Evolutionary conservation across 331 rosid species (phyloP).

Genomic region (Phaseolus coccineus): DNA sequence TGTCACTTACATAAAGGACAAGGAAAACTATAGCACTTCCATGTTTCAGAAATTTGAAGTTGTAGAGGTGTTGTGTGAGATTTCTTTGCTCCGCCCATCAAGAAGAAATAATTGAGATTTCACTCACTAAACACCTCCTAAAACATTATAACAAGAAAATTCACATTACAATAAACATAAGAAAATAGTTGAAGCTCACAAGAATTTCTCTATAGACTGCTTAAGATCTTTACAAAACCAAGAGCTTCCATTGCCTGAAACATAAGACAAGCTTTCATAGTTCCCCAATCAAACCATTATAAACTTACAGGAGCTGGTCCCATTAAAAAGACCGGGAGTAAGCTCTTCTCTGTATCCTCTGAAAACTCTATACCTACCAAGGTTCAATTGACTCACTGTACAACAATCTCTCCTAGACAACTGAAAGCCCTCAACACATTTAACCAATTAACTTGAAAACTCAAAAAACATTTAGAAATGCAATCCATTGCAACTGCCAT

Average conservation of each 20-base stretch:
- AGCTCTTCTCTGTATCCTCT: constrained; percentile 49
- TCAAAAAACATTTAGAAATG: constrained; percentile 52
- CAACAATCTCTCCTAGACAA: constrained; percentile 49
- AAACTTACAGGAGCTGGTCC: constrained; percentile 50
- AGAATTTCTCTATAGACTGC: constrained; percentile 34
- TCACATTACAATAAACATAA: background rate
- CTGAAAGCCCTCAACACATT: constrained; percentile 27
- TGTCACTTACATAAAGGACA: too few species aligned
- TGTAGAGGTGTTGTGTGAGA: background rate
- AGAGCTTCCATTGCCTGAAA: constrained; percentile 32
- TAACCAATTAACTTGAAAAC: constrained; percentile 26
- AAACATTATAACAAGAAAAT: background rate
- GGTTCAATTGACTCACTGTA: constrained; percentile 56
- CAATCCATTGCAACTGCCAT: constrained; percentile 62
- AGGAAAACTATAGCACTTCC: too few species aligned
- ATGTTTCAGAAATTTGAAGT: background rate
- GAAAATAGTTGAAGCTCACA: background rate
- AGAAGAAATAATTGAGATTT: constrained; percentile 12
- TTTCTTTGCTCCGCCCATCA: background rate
- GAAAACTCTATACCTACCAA: constrained; percentile 54
- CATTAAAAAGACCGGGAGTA: constrained; percentile 60
- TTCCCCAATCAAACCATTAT: constrained; percentile 36
- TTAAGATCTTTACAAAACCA: constrained; percentile 35
- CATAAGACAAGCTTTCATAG: constrained; percentile 32
- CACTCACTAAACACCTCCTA: background rate